phyloP scores from a whole-genome alignment of 2,329 filamentous ascomycete species.

The Chaetomiaceae sp. region DNA sequence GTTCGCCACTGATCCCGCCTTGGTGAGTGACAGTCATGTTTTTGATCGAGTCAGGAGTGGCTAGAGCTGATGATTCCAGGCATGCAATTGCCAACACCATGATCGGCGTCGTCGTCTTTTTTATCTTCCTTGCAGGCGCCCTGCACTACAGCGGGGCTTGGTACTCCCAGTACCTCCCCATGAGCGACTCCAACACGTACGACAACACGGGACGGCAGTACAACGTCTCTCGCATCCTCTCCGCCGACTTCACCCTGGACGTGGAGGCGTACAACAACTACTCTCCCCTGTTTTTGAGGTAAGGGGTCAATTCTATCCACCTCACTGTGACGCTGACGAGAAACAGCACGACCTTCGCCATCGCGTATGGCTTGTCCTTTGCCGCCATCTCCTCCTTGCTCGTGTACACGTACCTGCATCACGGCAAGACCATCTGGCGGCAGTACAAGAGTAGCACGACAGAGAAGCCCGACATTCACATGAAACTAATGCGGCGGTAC shows the following conservation, averaged over 20 bases:
- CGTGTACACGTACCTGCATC: conserved; percentile 63
- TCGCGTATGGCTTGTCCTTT: conserved; percentile 68
- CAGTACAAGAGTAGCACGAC: conserved; percentile 55
- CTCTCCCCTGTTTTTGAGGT: conserved; percentile 62
- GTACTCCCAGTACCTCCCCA: conserved; percentile 61
- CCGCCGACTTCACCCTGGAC: conserved; percentile 57
- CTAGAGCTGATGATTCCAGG: conserved; percentile 29
- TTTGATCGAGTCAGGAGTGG: not conserved
- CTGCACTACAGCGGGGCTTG: conserved; percentile 63
- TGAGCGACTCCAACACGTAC: conserved; percentile 65
- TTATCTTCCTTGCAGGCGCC: conserved; percentile 52
- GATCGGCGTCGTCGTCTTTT: conserved; percentile 62
- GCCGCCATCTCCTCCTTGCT: conserved; percentile 65
- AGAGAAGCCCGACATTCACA: conserved; percentile 60
- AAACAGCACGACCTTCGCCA: conserved; percentile 64
- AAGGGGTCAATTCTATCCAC: conserved; percentile 5
- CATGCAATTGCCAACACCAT: conserved; percentile 69
- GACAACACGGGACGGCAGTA: conserved; percentile 64
- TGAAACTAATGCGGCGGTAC: conserved; percentile 60
- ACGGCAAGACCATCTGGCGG: conserved; percentile 61
- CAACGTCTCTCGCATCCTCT: conserved; percentile 60
- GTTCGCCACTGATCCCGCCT: conserved; percentile 64
- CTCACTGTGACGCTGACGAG: not conserved
- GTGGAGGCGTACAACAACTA: conserved; percentile 60
- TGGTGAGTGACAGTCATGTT: conserved; percentile 47